Base-by-base conservation (phyloP, 1,139 yeast genomes). In the Sugiyamaella castrensis region DNA sequence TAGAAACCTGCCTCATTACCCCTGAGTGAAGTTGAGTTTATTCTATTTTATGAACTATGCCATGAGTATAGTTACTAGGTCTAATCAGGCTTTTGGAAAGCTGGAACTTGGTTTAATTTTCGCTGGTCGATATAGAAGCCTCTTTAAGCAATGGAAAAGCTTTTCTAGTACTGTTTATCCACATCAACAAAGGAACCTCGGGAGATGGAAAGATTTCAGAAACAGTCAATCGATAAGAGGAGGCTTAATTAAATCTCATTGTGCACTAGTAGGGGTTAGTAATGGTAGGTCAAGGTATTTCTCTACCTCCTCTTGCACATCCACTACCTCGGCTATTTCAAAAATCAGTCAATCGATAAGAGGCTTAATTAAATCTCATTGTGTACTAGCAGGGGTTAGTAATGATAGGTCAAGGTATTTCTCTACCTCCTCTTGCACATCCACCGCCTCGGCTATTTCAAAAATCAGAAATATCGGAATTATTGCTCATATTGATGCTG, bases 401-500 rank as follows among this genome's bases (percentile, higher is more conserved):
- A 39, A 29, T 29, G n/a, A 16, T 35, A 24, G 46, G 28, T 15
- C 11, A 8, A 19, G 37, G 27, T 12, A 27, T 16, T 30, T 36
- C 10, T 26, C 15, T 10, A 10, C 26, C 13, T 11, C 28, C 1
- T 11, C 13, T 10, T 34, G 27, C 11, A 28, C 8, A 10, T 34
- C 33, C 11, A 28, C 8, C 13, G 7, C 24, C 28, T 34, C 32
- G n/a, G n/a, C n/a, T n/a, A 8, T 27, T 30, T 12, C 39, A 28
- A 56, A 57, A 33, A 77, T 82, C 10, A 67, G 94, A 50, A 86
- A 86, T 62, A 82, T 86, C 38, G 95, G 95, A 1, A 84, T 86
- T 57, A 85, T 86, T 34, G 94, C 94, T 34, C 95, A 86, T 62
- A 86, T 86, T 40, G 94, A 86, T 69, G 94, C 95, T 10, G 95